phyloP scores from a whole-genome alignment of 2,329 filamentous ascomycete genomes.

The Neonectria ditissima region DNA sequence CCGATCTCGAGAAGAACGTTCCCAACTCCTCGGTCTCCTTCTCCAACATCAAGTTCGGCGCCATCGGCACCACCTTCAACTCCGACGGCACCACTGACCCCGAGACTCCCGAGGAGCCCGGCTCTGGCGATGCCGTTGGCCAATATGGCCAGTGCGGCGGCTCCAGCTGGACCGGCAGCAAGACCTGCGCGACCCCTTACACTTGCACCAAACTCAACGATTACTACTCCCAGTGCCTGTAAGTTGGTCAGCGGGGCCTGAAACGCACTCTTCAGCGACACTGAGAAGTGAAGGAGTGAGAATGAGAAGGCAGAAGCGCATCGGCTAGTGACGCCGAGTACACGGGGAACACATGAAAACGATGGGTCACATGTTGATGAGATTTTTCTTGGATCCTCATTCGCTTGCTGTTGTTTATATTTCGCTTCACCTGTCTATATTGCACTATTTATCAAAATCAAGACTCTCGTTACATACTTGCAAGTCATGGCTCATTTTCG shows the following conservation, averaged over 20 bases:
- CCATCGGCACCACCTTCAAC: constrained; percentile 65
- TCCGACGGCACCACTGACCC: constrained; percentile 10
- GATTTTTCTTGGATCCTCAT: neutral
- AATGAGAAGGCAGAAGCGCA: neutral
- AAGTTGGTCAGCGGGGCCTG: constrained; percentile 21
- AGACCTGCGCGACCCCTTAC: constrained; percentile 48
- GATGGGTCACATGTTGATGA: neutral
- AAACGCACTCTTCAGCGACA: neutral
- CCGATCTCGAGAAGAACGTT: constrained; percentile 58
- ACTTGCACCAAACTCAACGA: constrained; percentile 54
- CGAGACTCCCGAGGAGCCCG: constrained; percentile 15
- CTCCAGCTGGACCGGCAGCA: constrained; percentile 50
- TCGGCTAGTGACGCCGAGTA: neutral
- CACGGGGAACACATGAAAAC: neutral
- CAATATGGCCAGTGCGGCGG: constrained; percentile 56
- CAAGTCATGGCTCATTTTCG: neutral
- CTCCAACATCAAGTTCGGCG: constrained; percentile 70
- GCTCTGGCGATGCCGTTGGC: constrained; percentile 33
- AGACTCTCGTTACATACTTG: constrained; percentile 7
- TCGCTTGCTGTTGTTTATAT: constrained; percentile 6
- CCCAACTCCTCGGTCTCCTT: constrained; percentile 65
- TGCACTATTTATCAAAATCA: constrained; percentile 9
- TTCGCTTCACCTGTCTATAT: constrained; percentile 23
- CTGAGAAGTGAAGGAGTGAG: neutral
- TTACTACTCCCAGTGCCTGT: constrained; percentile 58